These are phyloP conservation scores for Cunninghamia lanceolata DNA, from an alignment of 75 land plant species.

Conservation along the genomic window DNA sequence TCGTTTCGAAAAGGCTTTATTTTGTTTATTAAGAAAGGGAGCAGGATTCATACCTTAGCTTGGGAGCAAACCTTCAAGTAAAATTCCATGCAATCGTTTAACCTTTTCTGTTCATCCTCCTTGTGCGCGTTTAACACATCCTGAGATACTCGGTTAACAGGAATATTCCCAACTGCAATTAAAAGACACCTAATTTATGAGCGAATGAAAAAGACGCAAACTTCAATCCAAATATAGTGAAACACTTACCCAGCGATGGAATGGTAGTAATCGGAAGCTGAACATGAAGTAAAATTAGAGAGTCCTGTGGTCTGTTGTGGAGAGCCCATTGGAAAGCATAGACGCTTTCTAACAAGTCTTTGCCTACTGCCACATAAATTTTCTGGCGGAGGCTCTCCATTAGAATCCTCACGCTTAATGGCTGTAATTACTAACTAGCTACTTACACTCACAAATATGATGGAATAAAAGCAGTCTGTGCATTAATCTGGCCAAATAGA, in stretches of 20 bases:
- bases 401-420: too few species aligned
- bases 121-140: not conserved
- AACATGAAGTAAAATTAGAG: not conserved
- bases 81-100: not conserved
- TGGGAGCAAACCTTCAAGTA: not conserved
- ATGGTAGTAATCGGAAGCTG: not conserved
- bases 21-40: too few species aligned
- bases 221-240: not conserved
- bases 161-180: too few species aligned
- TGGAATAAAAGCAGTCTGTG: too few species aligned
- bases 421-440: too few species aligned
- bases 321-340: constrained; percentile 18
- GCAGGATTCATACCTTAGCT: not conserved
- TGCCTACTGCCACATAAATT: constrained; percentile 32
- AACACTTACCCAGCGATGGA: not conserved
- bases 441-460: too few species aligned
- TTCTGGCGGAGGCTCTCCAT: not conserved
- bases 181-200: not conserved
- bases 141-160: not conserved
- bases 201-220: not conserved
- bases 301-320: not conserved
- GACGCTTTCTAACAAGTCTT: constrained; percentile 19
- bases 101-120: not conserved
- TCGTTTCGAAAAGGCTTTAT: too few species aligned
- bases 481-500: too few species aligned